phyloP scores from a whole-genome alignment of 768 basidiomycete genomes.

The Phlebiopsis gigantea region DNA sequence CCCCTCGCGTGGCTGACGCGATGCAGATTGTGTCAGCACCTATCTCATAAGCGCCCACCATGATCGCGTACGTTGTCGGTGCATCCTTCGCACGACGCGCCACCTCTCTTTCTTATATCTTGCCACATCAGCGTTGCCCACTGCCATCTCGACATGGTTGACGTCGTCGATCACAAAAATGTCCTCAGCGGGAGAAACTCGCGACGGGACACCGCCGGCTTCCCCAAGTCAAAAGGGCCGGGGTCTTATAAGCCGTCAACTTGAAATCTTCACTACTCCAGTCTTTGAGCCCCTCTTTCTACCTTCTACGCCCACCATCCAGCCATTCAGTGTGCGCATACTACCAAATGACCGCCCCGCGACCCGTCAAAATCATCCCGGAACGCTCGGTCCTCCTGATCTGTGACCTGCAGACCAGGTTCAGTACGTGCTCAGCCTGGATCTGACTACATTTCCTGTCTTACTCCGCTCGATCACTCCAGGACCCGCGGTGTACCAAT shows the following conservation, averaged over 20 bases:
- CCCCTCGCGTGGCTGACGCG: background rate
- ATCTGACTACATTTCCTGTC: background rate
- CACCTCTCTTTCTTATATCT: background rate
- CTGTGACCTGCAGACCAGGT: conserved; percentile 79
- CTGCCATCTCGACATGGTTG: background rate
- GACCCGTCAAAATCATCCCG: conserved; percentile 33
- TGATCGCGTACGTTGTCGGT: background rate
- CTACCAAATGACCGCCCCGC: conserved; percentile 6
- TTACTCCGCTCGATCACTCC: background rate
- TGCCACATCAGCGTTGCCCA: background rate
- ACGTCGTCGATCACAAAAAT: background rate
- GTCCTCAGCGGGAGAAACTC: background rate
- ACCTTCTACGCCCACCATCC: conserved; percentile 1
- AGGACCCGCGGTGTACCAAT: conserved; percentile 59
- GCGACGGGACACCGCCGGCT: conserved; percentile 3
- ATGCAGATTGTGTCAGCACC: background rate
- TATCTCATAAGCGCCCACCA: background rate
- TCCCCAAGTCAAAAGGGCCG: background rate
- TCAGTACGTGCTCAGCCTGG: conserved; percentile 42
- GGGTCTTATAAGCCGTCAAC: background rate
- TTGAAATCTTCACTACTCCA: conserved; percentile 5
- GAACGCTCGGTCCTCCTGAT: conserved; percentile 56
- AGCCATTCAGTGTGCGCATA: background rate
- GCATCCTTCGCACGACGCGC: background rate
- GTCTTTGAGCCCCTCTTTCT: background rate